Evolutionary conservation across 2,329 filamentous ascomycete species (phyloP).

Genomic region (Trichoderma sp.): DNA sequence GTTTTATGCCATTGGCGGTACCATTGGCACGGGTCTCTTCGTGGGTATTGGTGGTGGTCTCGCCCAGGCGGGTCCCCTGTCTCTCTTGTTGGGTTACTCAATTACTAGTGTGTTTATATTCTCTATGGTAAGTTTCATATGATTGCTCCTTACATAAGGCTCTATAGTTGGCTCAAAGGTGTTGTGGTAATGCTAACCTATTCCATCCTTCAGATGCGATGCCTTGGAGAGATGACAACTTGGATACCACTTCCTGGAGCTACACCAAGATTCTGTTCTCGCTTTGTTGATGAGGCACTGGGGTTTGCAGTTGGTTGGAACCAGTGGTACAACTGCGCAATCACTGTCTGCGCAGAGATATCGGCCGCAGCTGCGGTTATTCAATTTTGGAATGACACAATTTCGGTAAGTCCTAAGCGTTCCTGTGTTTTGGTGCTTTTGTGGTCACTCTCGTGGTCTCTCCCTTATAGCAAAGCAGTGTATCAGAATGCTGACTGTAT

Average conservation of each 20-base stretch:
- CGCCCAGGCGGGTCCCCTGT: constrained; percentile 42
- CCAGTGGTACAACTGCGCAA: constrained; percentile 48
- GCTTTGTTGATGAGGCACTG: constrained; percentile 54
- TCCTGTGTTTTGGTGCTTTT: not conserved
- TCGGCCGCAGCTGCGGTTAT: constrained; percentile 45
- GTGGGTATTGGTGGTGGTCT: constrained; percentile 46
- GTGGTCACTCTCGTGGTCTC: too few relatives aligned
- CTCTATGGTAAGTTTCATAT: constrained; percentile 33
- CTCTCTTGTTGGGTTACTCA: constrained; percentile 46
- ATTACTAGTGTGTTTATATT: constrained; percentile 46
- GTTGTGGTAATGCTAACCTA: not conserved
- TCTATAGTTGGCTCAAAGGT: not conserved
- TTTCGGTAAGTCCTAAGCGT: constrained; percentile 23
- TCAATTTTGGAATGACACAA: constrained; percentile 42
- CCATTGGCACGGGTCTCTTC: constrained; percentile 47
- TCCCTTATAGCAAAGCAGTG: not conserved
- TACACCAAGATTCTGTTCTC: constrained; percentile 53
- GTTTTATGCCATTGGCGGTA: constrained; percentile 50
- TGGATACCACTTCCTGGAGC: constrained; percentile 54
- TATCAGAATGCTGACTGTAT: not conserved
- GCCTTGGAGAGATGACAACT: constrained; percentile 57
- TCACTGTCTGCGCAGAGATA: constrained; percentile 47
- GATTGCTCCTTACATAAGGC: not conserved
- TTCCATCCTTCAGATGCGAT: constrained; percentile 34
- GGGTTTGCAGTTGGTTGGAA: constrained; percentile 55